Percentiles rank a stretch among this genome's conserved stretches.
These are phyloP conservation scores for Paraphoma chrysanthemicola DNA, from an alignment of 2,329 filamentous ascomycete genomes.

Conservation along the genomic window DNA sequence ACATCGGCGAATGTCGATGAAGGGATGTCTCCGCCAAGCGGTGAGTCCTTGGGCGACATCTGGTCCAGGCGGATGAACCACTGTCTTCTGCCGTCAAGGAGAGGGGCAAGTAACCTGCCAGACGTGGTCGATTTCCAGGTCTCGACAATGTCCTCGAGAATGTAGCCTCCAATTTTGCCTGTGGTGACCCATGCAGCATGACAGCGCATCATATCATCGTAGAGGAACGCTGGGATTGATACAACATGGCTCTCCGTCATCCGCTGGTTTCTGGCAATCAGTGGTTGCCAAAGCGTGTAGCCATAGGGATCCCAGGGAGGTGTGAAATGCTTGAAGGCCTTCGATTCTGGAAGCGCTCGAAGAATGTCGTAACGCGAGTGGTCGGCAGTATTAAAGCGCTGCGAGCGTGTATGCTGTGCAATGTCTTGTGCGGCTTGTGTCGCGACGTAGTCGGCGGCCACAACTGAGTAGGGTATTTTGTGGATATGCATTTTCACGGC, in stretches of 20 bases:
- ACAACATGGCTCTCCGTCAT: conserved; percentile 32
- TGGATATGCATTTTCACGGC: background rate
- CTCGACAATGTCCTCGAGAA: conserved; percentile 9
- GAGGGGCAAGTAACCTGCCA: conserved; percentile 1
- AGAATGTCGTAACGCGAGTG: conserved; percentile 12
- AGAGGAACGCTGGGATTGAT: conserved; percentile 21
- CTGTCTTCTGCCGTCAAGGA: conserved; percentile 12
- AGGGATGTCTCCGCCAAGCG: conserved; percentile 1
- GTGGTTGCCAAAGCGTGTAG: conserved; percentile 53
- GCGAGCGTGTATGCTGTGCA: conserved; percentile 4
- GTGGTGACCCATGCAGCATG: conserved; percentile 10
- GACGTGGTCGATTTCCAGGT: conserved; percentile 2
- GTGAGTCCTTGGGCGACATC: conserved; percentile 53
- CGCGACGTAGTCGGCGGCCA: conserved; percentile 4
- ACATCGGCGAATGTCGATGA: conserved; percentile 6
- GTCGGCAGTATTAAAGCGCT: conserved; percentile 20
- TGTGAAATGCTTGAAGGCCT: conserved; percentile 12
- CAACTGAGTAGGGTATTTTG: conserved; percentile 11
- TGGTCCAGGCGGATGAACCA: conserved; percentile 53
- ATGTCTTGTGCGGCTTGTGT: conserved; percentile 8
- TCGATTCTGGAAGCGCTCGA: conserved; percentile 8
- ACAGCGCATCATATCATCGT: conserved; percentile 39
- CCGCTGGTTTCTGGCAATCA: conserved; percentile 48
- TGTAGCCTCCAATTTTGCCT: background rate
- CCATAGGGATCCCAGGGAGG: conserved; percentile 41